phyloP scores from a whole-genome alignment of 768 basidiomycete species.

The Leccinellum rugosiceps region DNA sequence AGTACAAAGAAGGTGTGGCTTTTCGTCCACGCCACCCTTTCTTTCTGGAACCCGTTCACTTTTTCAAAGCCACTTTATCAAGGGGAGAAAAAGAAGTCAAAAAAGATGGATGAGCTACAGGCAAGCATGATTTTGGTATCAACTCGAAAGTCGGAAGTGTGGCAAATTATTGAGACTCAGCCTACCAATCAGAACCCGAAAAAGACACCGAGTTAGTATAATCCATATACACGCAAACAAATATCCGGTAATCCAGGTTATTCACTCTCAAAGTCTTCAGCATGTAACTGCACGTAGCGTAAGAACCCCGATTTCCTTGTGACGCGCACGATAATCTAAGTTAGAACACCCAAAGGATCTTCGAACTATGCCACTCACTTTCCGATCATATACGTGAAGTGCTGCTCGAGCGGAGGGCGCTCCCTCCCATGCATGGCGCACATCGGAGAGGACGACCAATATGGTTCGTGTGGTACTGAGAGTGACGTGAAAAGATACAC shows the following conservation, averaged over 20 bases:
- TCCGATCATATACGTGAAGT: constrained; percentile 30
- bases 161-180: no score
- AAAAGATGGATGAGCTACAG: no score
- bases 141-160: no score
- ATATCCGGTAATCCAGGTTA: background rate
- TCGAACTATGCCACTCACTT: constrained; percentile 21
- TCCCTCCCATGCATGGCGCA: constrained; percentile 18
- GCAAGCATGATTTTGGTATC: no score
- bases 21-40: no score
- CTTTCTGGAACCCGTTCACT: no score
- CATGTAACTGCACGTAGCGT: constrained; percentile 37
- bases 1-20: no score
- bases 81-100: no score
- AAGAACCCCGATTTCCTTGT: constrained; percentile 36
- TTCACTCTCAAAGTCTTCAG: constrained; percentile 33
- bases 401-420: constrained; percentile 18
- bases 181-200: no score
- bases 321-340: background rate
- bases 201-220: no score
- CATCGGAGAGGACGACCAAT: constrained; percentile 39
- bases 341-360: background rate
- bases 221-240: background rate
- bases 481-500: constrained; percentile 43
- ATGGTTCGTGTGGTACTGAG: constrained; percentile 31
- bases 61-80: no score